phyloP scores from a whole-genome alignment of 805 yeast genomes.

The Wilhelminamyces savonicus region DNA sequence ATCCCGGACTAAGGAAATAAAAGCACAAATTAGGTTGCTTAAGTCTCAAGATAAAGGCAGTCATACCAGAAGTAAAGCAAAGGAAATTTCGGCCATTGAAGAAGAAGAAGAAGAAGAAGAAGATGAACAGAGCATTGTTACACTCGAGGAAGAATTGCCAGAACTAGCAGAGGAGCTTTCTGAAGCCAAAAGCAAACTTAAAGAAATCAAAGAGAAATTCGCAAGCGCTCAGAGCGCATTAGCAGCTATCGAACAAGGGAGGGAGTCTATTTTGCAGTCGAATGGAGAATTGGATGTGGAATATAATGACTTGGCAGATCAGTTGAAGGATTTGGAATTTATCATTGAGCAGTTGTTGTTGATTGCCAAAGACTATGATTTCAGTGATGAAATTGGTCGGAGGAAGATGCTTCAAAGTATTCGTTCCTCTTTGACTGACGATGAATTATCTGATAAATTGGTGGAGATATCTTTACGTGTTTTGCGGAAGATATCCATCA shows the following conservation, averaged over 20 bases:
- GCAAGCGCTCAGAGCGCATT: slow-evolving; percentile 5
- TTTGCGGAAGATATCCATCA: slow-evolving; percentile 63
- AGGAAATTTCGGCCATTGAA: slow-evolving; percentile 5
- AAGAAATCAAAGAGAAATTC: slow-evolving; percentile 2
- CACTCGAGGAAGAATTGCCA: no score
- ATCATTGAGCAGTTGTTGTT: slow-evolving; percentile 66
- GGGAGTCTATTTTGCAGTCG: slow-evolving; percentile 4
- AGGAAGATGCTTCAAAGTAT: slow-evolving; percentile 56
- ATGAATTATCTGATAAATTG: slow-evolving; percentile 47
- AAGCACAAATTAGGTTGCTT: no score
- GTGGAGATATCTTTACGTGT: slow-evolving; percentile 57
- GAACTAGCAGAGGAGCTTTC: slow-evolving; percentile 1
- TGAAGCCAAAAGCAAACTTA: no score
- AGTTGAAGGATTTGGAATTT: slow-evolving; percentile 59
- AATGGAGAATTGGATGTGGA: slow-evolving; percentile 12
- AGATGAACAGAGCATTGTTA: no score
- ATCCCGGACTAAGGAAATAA: no score
- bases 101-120: slow-evolving; percentile 3
- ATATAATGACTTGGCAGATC: slow-evolving; percentile 29
- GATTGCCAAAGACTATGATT: slow-evolving; percentile 70
- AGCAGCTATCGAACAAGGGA: slow-evolving; percentile 8
- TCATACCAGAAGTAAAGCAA: no score
- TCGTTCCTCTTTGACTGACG: slow-evolving; percentile 49
- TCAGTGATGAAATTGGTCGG: slow-evolving; percentile 86
- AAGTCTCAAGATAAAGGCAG: no score